Evolutionary conservation across 78 protist genomes (phyloP).

Genomic region (Thecamonas trahens): DNA sequence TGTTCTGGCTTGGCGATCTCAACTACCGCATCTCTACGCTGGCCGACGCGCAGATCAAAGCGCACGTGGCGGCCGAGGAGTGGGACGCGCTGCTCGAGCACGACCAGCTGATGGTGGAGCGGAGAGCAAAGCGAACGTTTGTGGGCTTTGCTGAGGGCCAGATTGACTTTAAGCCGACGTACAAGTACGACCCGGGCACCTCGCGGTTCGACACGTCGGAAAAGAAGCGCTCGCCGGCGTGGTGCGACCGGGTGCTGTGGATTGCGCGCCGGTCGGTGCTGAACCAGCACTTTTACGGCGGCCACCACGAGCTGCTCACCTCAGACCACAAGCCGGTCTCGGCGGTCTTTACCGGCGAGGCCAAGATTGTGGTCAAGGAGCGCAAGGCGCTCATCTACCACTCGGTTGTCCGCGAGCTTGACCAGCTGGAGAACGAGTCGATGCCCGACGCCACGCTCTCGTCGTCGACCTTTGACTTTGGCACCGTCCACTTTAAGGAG

Average conservation of each 20-base stretch:
- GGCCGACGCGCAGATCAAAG: slow-evolving; percentile 39
- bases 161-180: slow-evolving; percentile 75
- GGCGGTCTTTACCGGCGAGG: slow-evolving; percentile 3
- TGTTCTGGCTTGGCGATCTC: slow-evolving; percentile 77
- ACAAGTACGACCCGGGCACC: slow-evolving; percentile 69
- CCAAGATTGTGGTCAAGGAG: slow-evolving; percentile 28
- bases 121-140: slow-evolving; percentile 20
- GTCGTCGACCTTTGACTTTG: slow-evolving; percentile 44
- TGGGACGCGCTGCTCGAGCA: slow-evolving; percentile 21
- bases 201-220: slow-evolving; percentile 41
- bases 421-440: slow-evolving; percentile 63
- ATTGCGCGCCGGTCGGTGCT: background rate
- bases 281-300: background rate
- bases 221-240: slow-evolving; percentile 22
- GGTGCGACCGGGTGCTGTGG: slow-evolving; percentile 26
- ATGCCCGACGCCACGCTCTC: slow-evolving; percentile 50
- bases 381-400: slow-evolving; percentile 4
- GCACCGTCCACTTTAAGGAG: slow-evolving; percentile 13
- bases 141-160: slow-evolving; percentile 64
- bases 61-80: slow-evolving; percentile 22
- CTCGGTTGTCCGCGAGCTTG: slow-evolving; percentile 39
- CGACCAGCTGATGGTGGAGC: slow-evolving; percentile 43
- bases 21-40: slow-evolving; percentile 52
- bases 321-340: slow-evolving; percentile 81
- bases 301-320: slow-evolving; percentile 22